Evolutionary conservation across 257 asterid genomes (phyloP), one percentile per base, ranked within the genome.

Genomic region (Rhazya stricta): DNA sequence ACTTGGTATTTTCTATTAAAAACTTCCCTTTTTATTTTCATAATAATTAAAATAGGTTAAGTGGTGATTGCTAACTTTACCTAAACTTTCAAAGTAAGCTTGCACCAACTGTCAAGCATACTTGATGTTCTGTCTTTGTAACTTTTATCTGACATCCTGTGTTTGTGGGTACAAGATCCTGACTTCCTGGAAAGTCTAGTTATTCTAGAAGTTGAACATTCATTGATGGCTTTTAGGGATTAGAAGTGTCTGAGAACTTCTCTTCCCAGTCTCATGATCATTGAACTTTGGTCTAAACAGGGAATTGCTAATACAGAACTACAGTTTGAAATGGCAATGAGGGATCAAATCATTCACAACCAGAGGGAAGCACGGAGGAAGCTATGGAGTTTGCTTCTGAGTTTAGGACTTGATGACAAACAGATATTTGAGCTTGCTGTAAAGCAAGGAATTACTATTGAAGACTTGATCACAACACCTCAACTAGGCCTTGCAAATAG

Each of bases 271-370:
- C 72, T 74, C 56, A 76, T 77, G 30, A 30, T 76, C 42, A 69
- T 81, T 42, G 39, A 56, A 72, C 68, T 65, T 50, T 34, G 41
- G 66, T 69, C 57, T 53, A 37, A 82, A 77, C 81, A 91, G 98
- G 97, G 98, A 80, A 88, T 94, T 54, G 80, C 91, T 4, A 91
- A 94, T 75, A 88, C 97, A 6, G 98, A 94, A 76, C 97, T 94
- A 76, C 98, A 94, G 85, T 89, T 94, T 67, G 96, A 94, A 89
- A 88, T 94, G 83, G 98, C 97, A 69, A 83, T 90, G 89, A 90
- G 98, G 84, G 98, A 94, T 82, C 97, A 94, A 85, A 82, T 91
- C 53, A 91, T 94, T 70, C 70, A 82, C 87, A 89, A 80, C 86
- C 97, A 94, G 84, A 87, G 89, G 83, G 98, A 90, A 89, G 89